phyloP scores from a whole-genome alignment of 2,329 filamentous ascomycete genomes.

The Apiospora sp. region DNA sequence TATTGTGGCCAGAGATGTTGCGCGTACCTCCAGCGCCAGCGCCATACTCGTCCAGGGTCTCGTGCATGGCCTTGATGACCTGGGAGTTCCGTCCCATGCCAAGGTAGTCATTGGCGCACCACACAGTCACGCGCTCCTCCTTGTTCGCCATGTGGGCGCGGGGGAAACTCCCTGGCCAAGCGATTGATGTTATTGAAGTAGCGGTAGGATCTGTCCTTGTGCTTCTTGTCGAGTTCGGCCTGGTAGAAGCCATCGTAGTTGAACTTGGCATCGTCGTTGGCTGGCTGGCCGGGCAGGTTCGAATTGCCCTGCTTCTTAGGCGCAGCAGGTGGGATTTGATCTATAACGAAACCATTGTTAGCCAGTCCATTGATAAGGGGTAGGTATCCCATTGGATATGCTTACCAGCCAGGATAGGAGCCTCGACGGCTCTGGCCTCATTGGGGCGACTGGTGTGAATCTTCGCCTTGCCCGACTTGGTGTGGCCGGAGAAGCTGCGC shows the following conservation, averaged over 20 bases:
- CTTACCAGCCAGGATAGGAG: slow-evolving; percentile 48
- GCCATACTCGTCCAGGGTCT: slow-evolving; percentile 92
- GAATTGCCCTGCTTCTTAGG: slow-evolving; percentile 41
- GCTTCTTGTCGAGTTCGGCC: slow-evolving; percentile 93
- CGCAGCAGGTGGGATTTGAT: slow-evolving; percentile 45
- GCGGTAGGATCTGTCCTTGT: slow-evolving; percentile 99
- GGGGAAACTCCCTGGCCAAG: slow-evolving; percentile 90
- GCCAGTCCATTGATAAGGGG: neutral
- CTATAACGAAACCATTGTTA: slow-evolving; percentile 39
- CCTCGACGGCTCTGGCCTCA: slow-evolving; percentile 80
- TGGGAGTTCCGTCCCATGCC: slow-evolving; percentile 94
- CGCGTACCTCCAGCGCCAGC: slow-evolving; percentile 94
- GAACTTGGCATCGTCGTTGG: slow-evolving; percentile 66
- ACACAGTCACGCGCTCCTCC: slow-evolving; percentile 91
- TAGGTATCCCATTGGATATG: neutral
- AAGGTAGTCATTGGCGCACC: slow-evolving; percentile 99
- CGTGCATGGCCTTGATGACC: slow-evolving; percentile 91
- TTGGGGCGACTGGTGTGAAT: slow-evolving; percentile 83
- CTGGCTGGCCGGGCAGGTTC: slow-evolving; percentile 37
- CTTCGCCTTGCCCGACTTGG: slow-evolving; percentile 69
- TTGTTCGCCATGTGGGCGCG: slow-evolving; percentile 87
- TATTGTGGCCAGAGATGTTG: slow-evolving; percentile 98
- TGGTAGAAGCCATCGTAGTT: slow-evolving; percentile 92
- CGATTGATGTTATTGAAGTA: slow-evolving; percentile 99
- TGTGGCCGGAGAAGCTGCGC: slow-evolving; percentile 58